These are phyloP conservation scores for Adansonia digitata DNA, from an alignment of 345 rosid genomes.

Conservation along the genomic window DNA sequence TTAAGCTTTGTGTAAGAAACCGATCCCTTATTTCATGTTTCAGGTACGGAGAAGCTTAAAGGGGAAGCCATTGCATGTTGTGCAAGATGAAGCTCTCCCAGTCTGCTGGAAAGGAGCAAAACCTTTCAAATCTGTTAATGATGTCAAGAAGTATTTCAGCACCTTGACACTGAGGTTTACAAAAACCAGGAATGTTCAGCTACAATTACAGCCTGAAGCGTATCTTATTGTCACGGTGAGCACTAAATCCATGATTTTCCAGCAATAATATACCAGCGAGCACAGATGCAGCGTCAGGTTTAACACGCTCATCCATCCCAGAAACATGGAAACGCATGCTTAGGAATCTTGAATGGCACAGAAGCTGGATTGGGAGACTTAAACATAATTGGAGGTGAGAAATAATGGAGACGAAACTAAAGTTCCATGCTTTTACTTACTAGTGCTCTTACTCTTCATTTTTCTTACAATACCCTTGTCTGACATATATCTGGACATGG, in stretches of 20 bases:
- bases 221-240: slow-evolving; percentile 78
- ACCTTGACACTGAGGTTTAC: slow-evolving; percentile 48
- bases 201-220: slow-evolving; percentile 52
- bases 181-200: slow-evolving; percentile 40
- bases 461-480: too few relatives aligned
- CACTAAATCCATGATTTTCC: neutral
- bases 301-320: slow-evolving; percentile 17
- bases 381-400: slow-evolving; percentile 53
- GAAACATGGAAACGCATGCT: slow-evolving; percentile 72
- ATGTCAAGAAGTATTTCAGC: slow-evolving; percentile 55
- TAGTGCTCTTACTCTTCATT: too few relatives aligned
- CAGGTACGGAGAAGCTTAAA: slow-evolving; percentile 40
- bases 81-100: slow-evolving; percentile 58
- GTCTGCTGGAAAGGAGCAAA: slow-evolving; percentile 83
- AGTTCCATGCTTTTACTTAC: too few relatives aligned
- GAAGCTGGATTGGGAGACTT: slow-evolving; percentile 42
- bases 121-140: slow-evolving; percentile 43
- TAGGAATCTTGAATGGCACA: slow-evolving; percentile 71
- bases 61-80: slow-evolving; percentile 47
- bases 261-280: neutral
- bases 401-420: neutral
- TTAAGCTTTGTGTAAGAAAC: slow-evolving; percentile 9
- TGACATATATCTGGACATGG: too few relatives aligned
- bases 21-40: slow-evolving; percentile 6
- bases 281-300: neutral